Conservation (phyloP, 2,329 filamentous ascomycete species). For the Neurospora sp. region DNA sequence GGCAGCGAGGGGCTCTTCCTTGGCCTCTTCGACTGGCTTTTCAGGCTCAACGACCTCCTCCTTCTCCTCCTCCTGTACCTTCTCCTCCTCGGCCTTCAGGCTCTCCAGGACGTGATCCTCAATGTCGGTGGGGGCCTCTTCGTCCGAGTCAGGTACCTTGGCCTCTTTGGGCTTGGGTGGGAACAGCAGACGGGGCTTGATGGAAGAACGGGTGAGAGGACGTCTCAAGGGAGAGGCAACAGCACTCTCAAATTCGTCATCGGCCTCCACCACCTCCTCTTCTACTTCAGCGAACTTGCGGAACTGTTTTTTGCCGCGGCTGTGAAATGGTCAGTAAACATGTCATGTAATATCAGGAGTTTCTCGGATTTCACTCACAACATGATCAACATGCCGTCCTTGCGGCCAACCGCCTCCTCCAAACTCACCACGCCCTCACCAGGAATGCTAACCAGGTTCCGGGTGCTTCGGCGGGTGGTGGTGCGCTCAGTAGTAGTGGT, state of each 20-base stretch:
- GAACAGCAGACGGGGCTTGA: constrained; percentile 67
- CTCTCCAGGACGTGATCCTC: constrained; percentile 35
- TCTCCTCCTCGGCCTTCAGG: constrained; percentile 17
- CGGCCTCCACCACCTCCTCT: constrained; percentile 26
- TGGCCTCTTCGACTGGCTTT: constrained; percentile 24
- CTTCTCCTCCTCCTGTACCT: constrained; percentile 10
- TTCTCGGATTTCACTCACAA: constrained; percentile 54
- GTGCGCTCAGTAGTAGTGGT: background rate
- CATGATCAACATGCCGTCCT: constrained; percentile 65
- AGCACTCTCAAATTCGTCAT: constrained; percentile 24
- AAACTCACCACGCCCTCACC: constrained; percentile 50
- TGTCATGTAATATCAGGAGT: constrained; percentile 18
- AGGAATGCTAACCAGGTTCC: constrained; percentile 42
- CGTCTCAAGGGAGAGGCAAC: constrained; percentile 25
- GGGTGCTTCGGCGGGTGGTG: constrained; percentile 39
- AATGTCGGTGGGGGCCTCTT: constrained; percentile 50
- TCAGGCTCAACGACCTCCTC: constrained; percentile 28
- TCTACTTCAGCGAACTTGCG: constrained; percentile 48
- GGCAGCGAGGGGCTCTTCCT: background rate
- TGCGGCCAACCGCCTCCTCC: constrained; percentile 52
- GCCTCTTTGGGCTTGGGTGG: constrained; percentile 38
- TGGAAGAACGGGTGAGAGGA: constrained; percentile 54
- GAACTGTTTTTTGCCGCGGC: constrained; percentile 72
- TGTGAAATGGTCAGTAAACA: constrained; percentile 23
- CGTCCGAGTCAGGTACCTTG: constrained; percentile 42